Percentiles rank a stretch among this genome's conserved stretches.
Evolutionary conservation across 1,284 basidiomycete species (phyloP).

Genomic region (Ceratobasidium sp.): DNA sequence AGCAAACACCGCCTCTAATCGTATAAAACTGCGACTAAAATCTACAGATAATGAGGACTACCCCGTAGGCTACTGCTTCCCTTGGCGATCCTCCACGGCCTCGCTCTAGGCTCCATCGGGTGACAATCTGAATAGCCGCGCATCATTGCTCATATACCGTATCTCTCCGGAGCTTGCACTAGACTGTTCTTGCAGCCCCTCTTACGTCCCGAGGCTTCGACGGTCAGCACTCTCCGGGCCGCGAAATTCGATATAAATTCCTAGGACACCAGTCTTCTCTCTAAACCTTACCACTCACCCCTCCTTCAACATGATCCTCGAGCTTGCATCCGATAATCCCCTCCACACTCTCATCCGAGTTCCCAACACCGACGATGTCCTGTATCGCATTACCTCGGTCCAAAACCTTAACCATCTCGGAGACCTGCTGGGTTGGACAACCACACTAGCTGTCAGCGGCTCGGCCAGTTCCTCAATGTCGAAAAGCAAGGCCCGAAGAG

Average conservation of each 20-base stretch:
- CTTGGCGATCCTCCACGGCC: background rate
- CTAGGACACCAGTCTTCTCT: background rate
- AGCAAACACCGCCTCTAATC: background rate
- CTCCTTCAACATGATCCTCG: slow-evolving; percentile 35
- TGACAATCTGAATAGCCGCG: background rate
- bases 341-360: slow-evolving; percentile 37
- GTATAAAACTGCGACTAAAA: background rate
- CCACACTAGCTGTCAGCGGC: slow-evolving; percentile 16
- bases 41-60: background rate
- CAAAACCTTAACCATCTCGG: slow-evolving; percentile 36
- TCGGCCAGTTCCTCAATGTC: slow-evolving; percentile 19
- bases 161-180: slow-evolving; percentile 13
- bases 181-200: background rate
- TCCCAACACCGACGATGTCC: slow-evolving; percentile 28
- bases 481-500: slow-evolving; percentile 29
- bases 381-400: slow-evolving; percentile 32
- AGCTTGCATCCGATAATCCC: slow-evolving; percentile 35
- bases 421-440: slow-evolving; percentile 34
- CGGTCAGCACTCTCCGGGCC: slow-evolving; percentile 1
- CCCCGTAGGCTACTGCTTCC: background rate
- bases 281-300: background rate
- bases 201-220: slow-evolving; percentile 31
- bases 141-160: background rate
- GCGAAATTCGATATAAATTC: slow-evolving; percentile 29
- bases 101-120: slow-evolving; percentile 4